Conservation (phyloP, 495 filamentous ascomycete species). For the Talaromyces liani region DNA sequence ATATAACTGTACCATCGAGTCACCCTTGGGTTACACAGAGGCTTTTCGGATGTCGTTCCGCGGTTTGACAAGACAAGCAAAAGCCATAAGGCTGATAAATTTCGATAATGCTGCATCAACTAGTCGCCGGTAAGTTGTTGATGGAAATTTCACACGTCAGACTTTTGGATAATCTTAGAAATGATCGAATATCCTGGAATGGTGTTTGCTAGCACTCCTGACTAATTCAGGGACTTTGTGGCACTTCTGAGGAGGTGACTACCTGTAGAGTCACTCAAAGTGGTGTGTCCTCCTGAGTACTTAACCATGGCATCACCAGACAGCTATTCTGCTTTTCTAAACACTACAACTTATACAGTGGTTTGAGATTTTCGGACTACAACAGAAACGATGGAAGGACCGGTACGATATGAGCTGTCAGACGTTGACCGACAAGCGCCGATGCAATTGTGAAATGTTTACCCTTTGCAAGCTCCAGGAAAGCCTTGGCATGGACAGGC, state of each 20-base stretch:
- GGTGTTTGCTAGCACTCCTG: no score
- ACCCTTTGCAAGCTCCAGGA: background rate
- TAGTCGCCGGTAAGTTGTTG: background rate
- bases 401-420: background rate
- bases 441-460: background rate
- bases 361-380: background rate
- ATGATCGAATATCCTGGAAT: no score
- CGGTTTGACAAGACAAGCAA: no score
- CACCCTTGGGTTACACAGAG: no score
- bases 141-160: background rate
- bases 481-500: background rate
- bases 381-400: background rate
- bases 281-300: background rate
- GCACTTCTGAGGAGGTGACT: no score
- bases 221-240: no score
- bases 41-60: no score
- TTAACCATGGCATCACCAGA: background rate
- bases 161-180: no score
- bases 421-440: background rate
- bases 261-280: no score
- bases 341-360: background rate
- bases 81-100: no score
- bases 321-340: background rate
- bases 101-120: background rate
- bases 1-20: no score